phyloP scores from a whole-genome alignment of 495 filamentous ascomycete species.

The Podospora appendiculata region DNA sequence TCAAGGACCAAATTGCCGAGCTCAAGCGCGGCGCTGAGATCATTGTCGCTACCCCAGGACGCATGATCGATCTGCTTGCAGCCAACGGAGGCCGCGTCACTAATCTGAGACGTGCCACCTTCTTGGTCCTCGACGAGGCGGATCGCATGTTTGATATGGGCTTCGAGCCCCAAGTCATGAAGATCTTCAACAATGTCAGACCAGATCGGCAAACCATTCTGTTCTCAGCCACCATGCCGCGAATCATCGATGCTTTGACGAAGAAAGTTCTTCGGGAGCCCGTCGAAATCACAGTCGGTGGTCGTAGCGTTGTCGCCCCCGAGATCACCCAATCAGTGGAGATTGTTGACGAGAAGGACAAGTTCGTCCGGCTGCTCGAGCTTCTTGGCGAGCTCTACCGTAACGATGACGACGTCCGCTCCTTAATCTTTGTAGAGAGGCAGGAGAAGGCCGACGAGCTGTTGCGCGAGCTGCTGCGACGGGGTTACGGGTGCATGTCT shows the following conservation, averaged over 20 bases:
- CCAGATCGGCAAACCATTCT: conserved; percentile 89
- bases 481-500: conserved; percentile 90
- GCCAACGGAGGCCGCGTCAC: conserved; percentile 90
- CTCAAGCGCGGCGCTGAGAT: conserved; percentile 94
- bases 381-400: conserved; percentile 82
- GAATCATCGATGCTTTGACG: conserved; percentile 83
- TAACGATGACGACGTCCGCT: conserved; percentile 79
- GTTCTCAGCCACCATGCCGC: conserved; percentile 96
- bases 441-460: conserved; percentile 90
- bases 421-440: conserved; percentile 88
- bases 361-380: conserved; percentile 78
- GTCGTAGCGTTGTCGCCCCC: conserved; percentile 81
- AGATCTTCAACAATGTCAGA: conserved; percentile 83
- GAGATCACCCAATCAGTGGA: conserved; percentile 95
- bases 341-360: conserved; percentile 72
- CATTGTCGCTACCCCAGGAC: conserved; percentile 91
- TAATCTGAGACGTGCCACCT: conserved; percentile 81
- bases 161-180: conserved; percentile 97
- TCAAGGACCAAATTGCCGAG: conserved; percentile 96
- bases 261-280: conserved; percentile 81
- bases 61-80: conserved; percentile 90
- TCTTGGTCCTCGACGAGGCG: conserved; percentile 92
- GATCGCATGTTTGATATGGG: conserved; percentile 99
- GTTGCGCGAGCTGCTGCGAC: conserved; percentile 71
- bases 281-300: conserved; percentile 88